Evolutionary conservation across 331 rosid genomes (phyloP), one percentile per base, ranked within the genome.

Genomic region (Rhamnella rubrinervis): DNA sequence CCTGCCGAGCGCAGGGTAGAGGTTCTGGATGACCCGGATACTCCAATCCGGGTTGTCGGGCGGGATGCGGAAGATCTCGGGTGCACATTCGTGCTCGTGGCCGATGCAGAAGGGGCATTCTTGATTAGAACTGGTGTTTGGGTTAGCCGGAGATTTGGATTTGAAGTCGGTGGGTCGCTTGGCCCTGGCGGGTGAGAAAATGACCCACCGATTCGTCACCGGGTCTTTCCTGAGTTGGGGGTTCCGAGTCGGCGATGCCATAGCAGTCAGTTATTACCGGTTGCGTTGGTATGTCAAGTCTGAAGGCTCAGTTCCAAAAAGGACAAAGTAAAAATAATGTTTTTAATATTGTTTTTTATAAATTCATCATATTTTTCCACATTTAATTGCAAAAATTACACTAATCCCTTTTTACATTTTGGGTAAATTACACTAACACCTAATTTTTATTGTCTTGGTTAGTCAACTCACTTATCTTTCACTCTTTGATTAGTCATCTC

Each of bases 101-200:
- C 96, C 95, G 41, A 85, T 78, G 77, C 96, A 90, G 80, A 87
- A 87, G 55, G 96, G 92, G 76, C 96, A 90, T 3, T 66, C 61
- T 15, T 85, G 71, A 55, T 21, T 77, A 64, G 75, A 83, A 55
- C 20, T 70, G 0, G 81, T 49, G 66, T 56, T 68, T 4, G 83
- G 14, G 2, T 65, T 61, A 0, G 79, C 25, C 3, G 91, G 88
- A n/a, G 84, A 74, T 41, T 87, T 92, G 78, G 92, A 85, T 75
- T 92, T 89, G 85, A 87, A 92, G 53, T 92, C 97, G 19, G 89
- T 82, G 21, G 96, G 97, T 8, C 95, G 71, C 61, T 92, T 87
- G 26, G 95, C 83, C 66, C 95, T 80, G 20, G 95, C 95, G 0
- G 95, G 95, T 38, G 97, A 92, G 89, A 92, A 89, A 21, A 92